These are phyloP conservation scores for Coleophoma crateriformis DNA, from an alignment of 2,329 filamentous ascomycete genomes.

Conservation along the genomic window DNA sequence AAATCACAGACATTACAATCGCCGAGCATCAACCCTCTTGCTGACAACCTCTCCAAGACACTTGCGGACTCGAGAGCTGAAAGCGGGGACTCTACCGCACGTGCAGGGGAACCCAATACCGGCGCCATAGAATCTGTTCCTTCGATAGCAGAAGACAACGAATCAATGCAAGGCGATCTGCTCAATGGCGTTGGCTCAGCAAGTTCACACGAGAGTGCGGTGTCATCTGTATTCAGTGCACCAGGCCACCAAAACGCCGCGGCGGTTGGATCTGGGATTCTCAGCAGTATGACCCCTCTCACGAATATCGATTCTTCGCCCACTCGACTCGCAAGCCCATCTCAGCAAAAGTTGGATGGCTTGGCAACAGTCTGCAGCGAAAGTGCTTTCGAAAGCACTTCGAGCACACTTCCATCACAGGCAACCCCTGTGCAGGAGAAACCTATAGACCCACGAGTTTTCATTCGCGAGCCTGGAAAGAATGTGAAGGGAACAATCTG, in stretches of 20 bases:
- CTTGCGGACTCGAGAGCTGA: slow-evolving; percentile 23
- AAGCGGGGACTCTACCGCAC: slow-evolving; percentile 20
- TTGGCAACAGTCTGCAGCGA: slow-evolving; percentile 30
- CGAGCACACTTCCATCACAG: slow-evolving; percentile 15
- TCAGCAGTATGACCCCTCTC: slow-evolving; percentile 54
- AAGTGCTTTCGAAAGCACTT: slow-evolving; percentile 10
- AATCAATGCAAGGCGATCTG: slow-evolving; percentile 57
- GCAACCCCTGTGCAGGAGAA: slow-evolving; percentile 14
- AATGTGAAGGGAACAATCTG: slow-evolving; percentile 51
- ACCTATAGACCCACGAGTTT: slow-evolving; percentile 26
- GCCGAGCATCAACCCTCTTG: slow-evolving; percentile 22
- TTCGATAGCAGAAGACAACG: slow-evolving; percentile 44
- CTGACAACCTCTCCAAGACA: slow-evolving; percentile 27
- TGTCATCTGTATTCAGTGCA: slow-evolving; percentile 64
- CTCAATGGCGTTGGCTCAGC: slow-evolving; percentile 67
- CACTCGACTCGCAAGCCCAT: slow-evolving; percentile 49
- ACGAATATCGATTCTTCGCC: slow-evolving; percentile 63
- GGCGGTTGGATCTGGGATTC: slow-evolving; percentile 18
- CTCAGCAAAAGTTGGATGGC: slow-evolving; percentile 25
- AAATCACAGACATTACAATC: slow-evolving; percentile 31
- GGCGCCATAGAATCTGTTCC: slow-evolving; percentile 15
- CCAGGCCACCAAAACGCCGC: slow-evolving; percentile 18
- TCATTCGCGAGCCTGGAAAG: slow-evolving; percentile 51
- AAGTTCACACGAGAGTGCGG: slow-evolving; percentile 65
- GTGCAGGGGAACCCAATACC: slow-evolving; percentile 11